Evolutionary conservation across 176 grass and related monocot genomes (phyloP), one percentile per base, ranked within the genome.

Genomic region (Cocos nucifera): DNA sequence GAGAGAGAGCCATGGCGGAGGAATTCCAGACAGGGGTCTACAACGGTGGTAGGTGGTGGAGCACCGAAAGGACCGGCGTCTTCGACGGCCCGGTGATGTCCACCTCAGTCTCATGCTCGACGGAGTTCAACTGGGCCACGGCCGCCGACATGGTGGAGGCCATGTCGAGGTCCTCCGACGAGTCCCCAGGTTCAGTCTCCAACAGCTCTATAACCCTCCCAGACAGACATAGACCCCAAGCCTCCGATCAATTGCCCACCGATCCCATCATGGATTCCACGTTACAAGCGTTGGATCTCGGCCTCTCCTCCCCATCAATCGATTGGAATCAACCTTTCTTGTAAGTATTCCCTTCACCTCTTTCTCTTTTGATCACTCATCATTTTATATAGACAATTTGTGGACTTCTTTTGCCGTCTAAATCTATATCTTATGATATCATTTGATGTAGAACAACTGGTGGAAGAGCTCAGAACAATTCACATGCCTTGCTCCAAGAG

Each of bases 301-400:
- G 62, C 61, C 57, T 81, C 44, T 65, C 72, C 8, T 64, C 65
- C 52, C 78, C 71, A n/a, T 24, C 68, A 54, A 19, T 62, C 22
- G 52, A 60, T 29, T 96, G 83, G 91, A 90, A 67, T 30, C 83
- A 83, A 44, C 54, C 82, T 74, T 76, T 85, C 73, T 58, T 85
- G 91, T 96, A 53, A 85, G 78, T 73, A 44, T 27, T 12, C 17
- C 9, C 32, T 35, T 35, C 32, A 9, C 10, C 32, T 35, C 8
- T 35, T 35, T 9, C 8, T 35, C 32, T 44, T 44, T 44, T 44
- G 35, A 44, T 44, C 35, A 2, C 35, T 12, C 10, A 12, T 44
- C 35, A 44, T 14, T 17, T 7, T 35, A 7, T 44, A n/a, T 50
- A 1, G 53, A 4, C 4, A 27, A 27, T 57, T 22, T 30, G 28